Evolutionary conservation across 352 stramenopile species (phyloP), one percentile per base, ranked within the genome.

Genomic region (Peronospora tabacina): DNA sequence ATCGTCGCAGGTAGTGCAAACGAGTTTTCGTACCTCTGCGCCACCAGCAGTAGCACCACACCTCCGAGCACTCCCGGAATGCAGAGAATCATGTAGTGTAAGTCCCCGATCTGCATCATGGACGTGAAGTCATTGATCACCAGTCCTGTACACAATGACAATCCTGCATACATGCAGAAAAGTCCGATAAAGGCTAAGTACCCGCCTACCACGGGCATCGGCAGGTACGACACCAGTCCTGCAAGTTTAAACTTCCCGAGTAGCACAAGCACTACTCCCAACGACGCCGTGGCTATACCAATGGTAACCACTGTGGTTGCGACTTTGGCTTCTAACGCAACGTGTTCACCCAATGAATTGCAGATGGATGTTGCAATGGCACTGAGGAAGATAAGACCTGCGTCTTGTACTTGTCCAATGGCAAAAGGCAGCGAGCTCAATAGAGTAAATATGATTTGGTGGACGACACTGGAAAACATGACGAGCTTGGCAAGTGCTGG

Each of bases 161-260:
- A 68, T 0, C 91, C 93, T 0, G 91, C 93, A 56, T 96, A 89
- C 16, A 97, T 39, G 67, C 90, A 97, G 58, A 98, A 98, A 33
- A 97, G 91, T 5, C 96, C 96, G 55, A 98, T 98, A 65, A 95
- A 98, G 5, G 95, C 95, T 33, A 99, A 67, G 72, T 99, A 99
- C 22, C 96, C 96, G 20, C 93, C 95, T 26, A 99, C 79, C 0
- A 99, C 96, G 12, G 87, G 94, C 63, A 97, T 97, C 1, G 96
- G 96, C 35, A 99, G 67, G 58, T 98, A 95, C 54, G 96, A 96
- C 30, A 98, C 95, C 29, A 98, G 84, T 2, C 81, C 82, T 3
- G 96, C 96, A 22, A 99, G 77, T 60, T 87, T 86, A 37, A 98
- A 88, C 50, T 84, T 88, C 1, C 95, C 95, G 45, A 98, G 82